A percentile compares a stretch with the other conserved stretches of the same genome.
Evolutionary conservation across 2,329 filamentous ascomycete species (phyloP).

Genomic region (Diaporthe helianthi): DNA sequence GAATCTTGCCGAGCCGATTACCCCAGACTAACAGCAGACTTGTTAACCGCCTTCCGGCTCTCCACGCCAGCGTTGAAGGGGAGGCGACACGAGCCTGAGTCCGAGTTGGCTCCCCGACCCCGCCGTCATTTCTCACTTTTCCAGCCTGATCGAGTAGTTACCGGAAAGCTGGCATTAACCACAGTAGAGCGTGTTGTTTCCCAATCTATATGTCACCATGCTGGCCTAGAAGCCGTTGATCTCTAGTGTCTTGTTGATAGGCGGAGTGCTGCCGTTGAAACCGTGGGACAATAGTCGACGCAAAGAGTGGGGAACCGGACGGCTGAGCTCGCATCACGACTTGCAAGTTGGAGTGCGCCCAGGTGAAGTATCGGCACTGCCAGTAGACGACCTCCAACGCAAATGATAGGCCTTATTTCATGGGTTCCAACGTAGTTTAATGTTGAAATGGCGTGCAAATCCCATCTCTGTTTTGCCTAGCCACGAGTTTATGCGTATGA

Average conservation of each 20-base stretch:
- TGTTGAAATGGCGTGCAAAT: neutral
- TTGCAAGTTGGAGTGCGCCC: neutral
- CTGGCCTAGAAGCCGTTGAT: neutral
- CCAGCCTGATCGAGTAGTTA: neutral
- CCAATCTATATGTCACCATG: neutral
- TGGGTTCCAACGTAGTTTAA: neutral
- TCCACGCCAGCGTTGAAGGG: neutral
- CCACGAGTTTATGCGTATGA: neutral
- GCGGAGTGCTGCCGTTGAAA: neutral
- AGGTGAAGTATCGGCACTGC: neutral
- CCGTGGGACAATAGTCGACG: neutral
- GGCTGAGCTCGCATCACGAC: neutral
- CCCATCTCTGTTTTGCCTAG: neutral
- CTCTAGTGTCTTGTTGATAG: neutral
- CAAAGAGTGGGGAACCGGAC: neutral
- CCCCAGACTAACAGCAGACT: neutral
- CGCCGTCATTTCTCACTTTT: conserved; percentile 9
- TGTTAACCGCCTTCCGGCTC: neutral
- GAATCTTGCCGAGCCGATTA: neutral
- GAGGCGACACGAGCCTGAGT: conserved; percentile 3
- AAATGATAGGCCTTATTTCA: too few relatives aligned
- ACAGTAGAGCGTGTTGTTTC: neutral
- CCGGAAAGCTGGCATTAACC: neutral
- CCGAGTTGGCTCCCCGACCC: neutral
- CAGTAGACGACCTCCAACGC: neutral